Percentiles rank a stretch among this genome's conserved stretches.
Conservation (phyloP, 2,329 filamentous ascomycete genomes). For the Passalora sequoiae region DNA sequence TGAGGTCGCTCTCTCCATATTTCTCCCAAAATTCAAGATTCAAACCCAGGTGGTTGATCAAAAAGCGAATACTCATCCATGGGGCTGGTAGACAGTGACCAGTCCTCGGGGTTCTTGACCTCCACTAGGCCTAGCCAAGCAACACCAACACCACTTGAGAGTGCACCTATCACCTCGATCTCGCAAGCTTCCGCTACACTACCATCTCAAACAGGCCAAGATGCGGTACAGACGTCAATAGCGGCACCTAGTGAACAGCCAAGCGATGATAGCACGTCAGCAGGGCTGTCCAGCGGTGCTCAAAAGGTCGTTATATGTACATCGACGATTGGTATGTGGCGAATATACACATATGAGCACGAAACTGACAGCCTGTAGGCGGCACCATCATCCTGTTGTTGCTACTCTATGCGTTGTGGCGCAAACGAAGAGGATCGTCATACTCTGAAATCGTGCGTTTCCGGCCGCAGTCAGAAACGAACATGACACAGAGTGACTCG, state of each 20-base stretch:
- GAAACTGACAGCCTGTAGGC: conserved; percentile 4
- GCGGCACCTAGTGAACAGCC: conserved; percentile 3
- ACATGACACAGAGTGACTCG: conserved; percentile 10
- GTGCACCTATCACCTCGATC: not conserved
- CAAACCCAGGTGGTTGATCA: too few relatives aligned
- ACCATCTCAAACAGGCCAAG: too few relatives aligned
- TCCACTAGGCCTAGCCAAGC: not conserved
- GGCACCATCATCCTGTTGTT: not conserved
- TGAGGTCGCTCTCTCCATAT: too few relatives aligned
- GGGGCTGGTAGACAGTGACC: not conserved
- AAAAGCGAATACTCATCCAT: too few relatives aligned
- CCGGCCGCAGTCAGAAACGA: conserved; percentile 17
- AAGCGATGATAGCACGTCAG: not conserved
- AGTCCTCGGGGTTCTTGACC: not conserved
- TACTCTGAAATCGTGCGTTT: conserved; percentile 25
- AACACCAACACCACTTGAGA: not conserved
- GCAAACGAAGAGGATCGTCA: conserved; percentile 23
- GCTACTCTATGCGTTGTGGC: conserved; percentile 21
- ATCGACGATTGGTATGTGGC: conserved; percentile 24
- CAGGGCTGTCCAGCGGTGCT: conserved; percentile 11
- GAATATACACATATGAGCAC: too few relatives aligned
- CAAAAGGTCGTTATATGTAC: conserved; percentile 23
- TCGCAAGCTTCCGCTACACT: too few relatives aligned
- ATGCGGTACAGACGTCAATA: too few relatives aligned
- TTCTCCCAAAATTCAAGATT: too few relatives aligned